These are phyloP conservation scores for Phytophthora nicotianae DNA, from an alignment of 352 stramenopile genomes.

Conservation along the genomic window DNA sequence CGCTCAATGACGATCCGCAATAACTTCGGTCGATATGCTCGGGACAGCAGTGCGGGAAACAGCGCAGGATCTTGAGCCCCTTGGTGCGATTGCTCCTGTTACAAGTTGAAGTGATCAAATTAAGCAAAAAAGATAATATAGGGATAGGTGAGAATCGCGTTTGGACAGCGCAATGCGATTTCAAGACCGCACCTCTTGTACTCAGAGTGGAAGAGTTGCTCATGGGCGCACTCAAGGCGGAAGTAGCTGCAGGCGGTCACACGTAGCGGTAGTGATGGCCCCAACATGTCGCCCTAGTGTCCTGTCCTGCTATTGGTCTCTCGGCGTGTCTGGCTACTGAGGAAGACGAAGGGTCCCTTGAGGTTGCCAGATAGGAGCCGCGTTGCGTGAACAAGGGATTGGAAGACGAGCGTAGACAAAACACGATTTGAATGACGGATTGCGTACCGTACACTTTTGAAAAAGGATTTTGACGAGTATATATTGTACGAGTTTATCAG, in stretches of 20 bases:
- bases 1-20: conserved; percentile 62
- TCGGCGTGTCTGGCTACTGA: neutral
- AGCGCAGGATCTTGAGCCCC: conserved; percentile 70
- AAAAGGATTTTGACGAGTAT: too few species aligned
- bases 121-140: too few species aligned
- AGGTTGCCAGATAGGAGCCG: neutral
- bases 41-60: conserved; percentile 77
- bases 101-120: too few species aligned
- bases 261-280: neutral
- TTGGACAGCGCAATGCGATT: neutral
- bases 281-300: neutral
- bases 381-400: neutral
- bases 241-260: neutral
- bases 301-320: neutral
- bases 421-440: too few species aligned
- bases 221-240: neutral
- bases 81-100: conserved; percentile 74
- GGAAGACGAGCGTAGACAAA: neutral
- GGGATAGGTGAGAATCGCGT: too few species aligned
- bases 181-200: conserved; percentile 62
- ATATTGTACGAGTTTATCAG: too few species aligned
- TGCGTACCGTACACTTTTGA: too few species aligned
- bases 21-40: conserved; percentile 78
- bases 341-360: neutral
- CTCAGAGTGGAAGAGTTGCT: conserved; percentile 28